Base-by-base conservation (phyloP, 1,284 basidiomycete genomes). In the Leccinum colubrinum region DNA sequence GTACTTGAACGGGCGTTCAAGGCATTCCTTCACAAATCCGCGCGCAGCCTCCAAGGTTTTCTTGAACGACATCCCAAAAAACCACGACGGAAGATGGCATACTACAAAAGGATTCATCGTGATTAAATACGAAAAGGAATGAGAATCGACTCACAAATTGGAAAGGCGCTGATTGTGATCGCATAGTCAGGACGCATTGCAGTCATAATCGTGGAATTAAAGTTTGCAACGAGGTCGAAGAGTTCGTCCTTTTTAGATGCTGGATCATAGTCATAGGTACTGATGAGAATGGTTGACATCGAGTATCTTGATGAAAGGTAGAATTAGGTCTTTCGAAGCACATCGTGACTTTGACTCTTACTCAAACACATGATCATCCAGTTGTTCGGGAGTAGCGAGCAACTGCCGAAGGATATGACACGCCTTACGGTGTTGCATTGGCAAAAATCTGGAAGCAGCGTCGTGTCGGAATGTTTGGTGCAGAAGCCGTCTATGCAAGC, bases 281-380 rank as follows among this genome's bases (percentile, higher is more conserved):
- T 59, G 1, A 64, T 56, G 57, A 67, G 25, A 9, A 66, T 52
- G 1, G 69, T 62, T 15, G 59, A 72, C n/a, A 59, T 30, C 7
- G 58, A 50, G 54, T 58, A 58, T 3, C 64, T 65, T 12, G 7
- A 51, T 15, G 7, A 11, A 50, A 0, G 11, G 27, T 17, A 8
- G 8, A 17, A 8, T 53, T 30, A 15, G 25, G 25, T 30, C 25
- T 53, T 20, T 17, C 20, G 9, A 20, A 9, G 20, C 11, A 48
- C 30, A 27, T 30, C 15, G 6, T 30, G 12, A 53, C 8, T 52
- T 15, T 5, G 3, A n/a, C 15, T n/a, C 17, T 37, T 33, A 55
- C 64, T 58, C 35, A 1, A 65, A 67, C 59, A 70, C 12, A 39
- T 55, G 54, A 55, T 55, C 35, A 15, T 25, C 35, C 4, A 55